Conservation (phyloP, 2,329 filamentous ascomycete species). For the Corinectria fuckeliana region DNA sequence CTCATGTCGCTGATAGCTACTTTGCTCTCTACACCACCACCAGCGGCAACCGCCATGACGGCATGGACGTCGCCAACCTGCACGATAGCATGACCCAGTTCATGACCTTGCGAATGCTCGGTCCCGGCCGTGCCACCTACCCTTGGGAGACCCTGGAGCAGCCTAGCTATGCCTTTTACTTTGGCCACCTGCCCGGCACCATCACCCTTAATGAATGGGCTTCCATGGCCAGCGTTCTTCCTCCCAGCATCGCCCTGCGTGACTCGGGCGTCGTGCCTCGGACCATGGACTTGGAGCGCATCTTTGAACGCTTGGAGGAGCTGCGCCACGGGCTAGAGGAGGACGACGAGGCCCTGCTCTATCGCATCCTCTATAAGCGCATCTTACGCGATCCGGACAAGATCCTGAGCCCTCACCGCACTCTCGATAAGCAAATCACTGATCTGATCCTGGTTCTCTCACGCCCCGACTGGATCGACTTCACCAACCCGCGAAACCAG, state of each 20-base stretch:
- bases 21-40: constrained; percentile 62
- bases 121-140: constrained; percentile 48
- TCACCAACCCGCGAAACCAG: constrained; percentile 72
- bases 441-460: constrained; percentile 75
- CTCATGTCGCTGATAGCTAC: constrained; percentile 62
- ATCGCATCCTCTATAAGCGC: constrained; percentile 69
- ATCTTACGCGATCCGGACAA: constrained; percentile 73
- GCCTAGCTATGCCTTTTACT: constrained; percentile 73
- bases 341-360: constrained; percentile 63
- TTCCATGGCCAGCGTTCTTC: constrained; percentile 61
- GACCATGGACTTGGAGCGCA: constrained; percentile 62
- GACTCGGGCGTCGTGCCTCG: constrained; percentile 66
- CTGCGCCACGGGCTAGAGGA: constrained; percentile 63
- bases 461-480: constrained; percentile 75
- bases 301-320: constrained; percentile 65
- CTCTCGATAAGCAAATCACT: constrained; percentile 73
- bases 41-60: constrained; percentile 51
- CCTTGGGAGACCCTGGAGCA: constrained; percentile 79
- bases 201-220: constrained; percentile 76
- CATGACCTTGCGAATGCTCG: constrained; percentile 60
- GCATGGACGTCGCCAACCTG: constrained; percentile 56
- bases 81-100: constrained; percentile 65
- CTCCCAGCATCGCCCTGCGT: constrained; percentile 62
- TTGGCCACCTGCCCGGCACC: constrained; percentile 71
- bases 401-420: constrained; percentile 64